These are phyloP conservation scores for Eucalyptus erythrocorys DNA, from an alignment of 345 rosid genomes.

Conservation along the genomic window DNA sequence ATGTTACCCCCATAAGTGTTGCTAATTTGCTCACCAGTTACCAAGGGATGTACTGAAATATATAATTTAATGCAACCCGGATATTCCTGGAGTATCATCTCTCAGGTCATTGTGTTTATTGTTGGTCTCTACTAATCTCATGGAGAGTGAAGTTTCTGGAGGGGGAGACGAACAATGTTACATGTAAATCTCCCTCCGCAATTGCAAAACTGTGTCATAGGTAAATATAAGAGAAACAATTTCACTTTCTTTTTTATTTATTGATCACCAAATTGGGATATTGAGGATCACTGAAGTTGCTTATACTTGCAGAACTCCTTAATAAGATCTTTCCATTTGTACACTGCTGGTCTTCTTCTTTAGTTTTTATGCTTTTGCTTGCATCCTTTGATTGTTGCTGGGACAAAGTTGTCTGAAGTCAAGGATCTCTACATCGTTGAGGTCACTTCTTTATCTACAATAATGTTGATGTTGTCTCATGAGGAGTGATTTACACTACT, in stretches of 20 bases:
- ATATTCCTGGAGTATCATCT: not conserved
- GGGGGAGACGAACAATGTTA: not conserved
- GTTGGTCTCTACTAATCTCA: not conserved
- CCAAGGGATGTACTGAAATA: not conserved
- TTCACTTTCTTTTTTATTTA: not conserved
- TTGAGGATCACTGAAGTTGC: not conserved
- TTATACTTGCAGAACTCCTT: not conserved
- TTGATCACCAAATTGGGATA: not conserved
- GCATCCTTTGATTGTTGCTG: conserved; percentile 19
- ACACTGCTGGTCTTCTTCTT: not conserved
- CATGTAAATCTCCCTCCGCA: not conserved
- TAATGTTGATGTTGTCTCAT: not conserved
- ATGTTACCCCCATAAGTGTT: not conserved
- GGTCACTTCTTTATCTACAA: conserved; percentile 18
- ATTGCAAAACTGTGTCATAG: not conserved
- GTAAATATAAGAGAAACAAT: not conserved
- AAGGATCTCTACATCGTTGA: conserved; percentile 71
- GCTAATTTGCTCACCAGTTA: not conserved
- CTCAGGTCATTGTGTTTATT: not conserved
- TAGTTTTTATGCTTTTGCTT: not conserved
- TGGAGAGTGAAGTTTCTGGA: not conserved
- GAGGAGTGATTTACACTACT: not conserved
- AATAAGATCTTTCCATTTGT: not conserved
- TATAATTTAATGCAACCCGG: not conserved
- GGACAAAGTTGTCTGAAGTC: conserved; percentile 71